Evolutionary conservation across 2,329 filamentous ascomycete species (phyloP).

Genomic region (Sporothrix variecibatus): DNA sequence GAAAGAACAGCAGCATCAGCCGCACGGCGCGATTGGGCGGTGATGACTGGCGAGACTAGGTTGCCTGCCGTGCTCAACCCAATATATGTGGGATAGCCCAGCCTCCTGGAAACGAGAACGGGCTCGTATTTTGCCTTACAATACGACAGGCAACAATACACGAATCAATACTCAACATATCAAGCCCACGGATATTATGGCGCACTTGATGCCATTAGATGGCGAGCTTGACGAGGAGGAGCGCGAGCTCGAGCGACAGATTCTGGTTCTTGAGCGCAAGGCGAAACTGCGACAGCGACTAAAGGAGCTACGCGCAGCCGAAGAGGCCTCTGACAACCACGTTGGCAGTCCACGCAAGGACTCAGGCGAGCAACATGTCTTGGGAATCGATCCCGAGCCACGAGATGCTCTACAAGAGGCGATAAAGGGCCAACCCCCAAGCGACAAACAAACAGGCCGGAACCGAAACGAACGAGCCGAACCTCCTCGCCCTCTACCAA

Average conservation of each 20-base stretch:
- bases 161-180: too few relatives aligned
- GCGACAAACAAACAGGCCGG: neutral
- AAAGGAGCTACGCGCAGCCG: neutral
- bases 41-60: too few relatives aligned
- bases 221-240: neutral
- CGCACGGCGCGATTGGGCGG: neutral
- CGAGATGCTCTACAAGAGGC: neutral
- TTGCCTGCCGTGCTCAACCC: too few relatives aligned
- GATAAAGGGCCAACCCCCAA: too few relatives aligned
- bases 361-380: neutral
- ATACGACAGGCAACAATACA: too few relatives aligned
- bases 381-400: neutral
- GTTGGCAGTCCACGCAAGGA: neutral
- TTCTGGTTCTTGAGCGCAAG: neutral
- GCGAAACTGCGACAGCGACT: neutral
- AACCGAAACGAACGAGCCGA: neutral
- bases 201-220: too few relatives aligned
- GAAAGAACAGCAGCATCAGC: neutral
- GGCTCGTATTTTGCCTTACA: too few relatives aligned
- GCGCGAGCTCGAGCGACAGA: neutral
- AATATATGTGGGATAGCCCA: too few relatives aligned
- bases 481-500: neutral
- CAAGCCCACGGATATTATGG: too few relatives aligned
- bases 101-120: too few relatives aligned
- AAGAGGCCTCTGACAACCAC: neutral